These are phyloP conservation scores for Leishmania guyanensis DNA, from an alignment of 208 protist species.

Conservation along the genomic window DNA sequence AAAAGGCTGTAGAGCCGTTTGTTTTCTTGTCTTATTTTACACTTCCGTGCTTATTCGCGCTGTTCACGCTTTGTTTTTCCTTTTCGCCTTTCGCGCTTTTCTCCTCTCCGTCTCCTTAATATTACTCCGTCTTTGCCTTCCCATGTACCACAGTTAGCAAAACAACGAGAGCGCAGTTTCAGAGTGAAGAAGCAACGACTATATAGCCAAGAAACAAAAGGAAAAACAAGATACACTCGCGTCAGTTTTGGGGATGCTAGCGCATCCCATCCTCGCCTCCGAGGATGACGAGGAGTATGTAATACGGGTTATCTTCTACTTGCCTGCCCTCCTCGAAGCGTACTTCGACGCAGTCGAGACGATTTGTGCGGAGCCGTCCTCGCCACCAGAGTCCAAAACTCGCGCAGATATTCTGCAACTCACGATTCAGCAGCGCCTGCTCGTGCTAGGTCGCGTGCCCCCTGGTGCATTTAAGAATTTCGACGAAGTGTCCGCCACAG, in stretches of 20 bases:
- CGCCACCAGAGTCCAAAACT: constrained; percentile 44
- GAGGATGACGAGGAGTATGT: constrained; percentile 88
- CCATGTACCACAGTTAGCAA: neutral
- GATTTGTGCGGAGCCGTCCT: constrained; percentile 55
- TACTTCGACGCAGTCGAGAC: constrained; percentile 76
- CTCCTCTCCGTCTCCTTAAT: neutral
- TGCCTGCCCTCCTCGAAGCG: constrained; percentile 59
- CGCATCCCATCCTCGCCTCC: constrained; percentile 87
- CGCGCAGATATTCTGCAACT: constrained; percentile 57
- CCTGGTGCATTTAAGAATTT: constrained; percentile 42
- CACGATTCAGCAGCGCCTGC: constrained; percentile 63
- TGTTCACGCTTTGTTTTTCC: neutral
- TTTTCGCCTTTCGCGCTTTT: neutral
- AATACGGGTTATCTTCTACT: constrained; percentile 52
- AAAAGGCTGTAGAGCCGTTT: neutral
- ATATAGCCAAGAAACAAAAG: neutral
- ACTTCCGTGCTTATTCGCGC: neutral
- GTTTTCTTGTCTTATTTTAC: neutral
- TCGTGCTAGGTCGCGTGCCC: constrained; percentile 50
- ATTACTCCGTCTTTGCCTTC: neutral
- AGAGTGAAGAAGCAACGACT: neutral
- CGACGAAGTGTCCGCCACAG: constrained; percentile 21
- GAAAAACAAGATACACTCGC: too few relatives aligned
- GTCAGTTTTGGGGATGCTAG: constrained; percentile 41
- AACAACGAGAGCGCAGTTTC: neutral